Evolutionary conservation across 2,329 filamentous ascomycete genomes (phyloP).

Genomic region (Calonectria hongkongensis): DNA sequence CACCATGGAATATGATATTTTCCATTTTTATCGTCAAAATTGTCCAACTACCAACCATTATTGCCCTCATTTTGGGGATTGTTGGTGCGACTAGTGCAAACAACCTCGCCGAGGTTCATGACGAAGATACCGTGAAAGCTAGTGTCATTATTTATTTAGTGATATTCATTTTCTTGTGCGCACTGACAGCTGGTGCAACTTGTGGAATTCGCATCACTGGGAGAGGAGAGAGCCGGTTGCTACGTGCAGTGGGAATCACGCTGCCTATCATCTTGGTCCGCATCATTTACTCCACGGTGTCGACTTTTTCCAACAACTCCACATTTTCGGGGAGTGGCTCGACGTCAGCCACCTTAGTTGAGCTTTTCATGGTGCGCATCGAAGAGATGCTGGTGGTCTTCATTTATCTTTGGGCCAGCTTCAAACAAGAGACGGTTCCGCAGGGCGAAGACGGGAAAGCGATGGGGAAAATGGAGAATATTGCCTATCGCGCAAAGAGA

Average conservation of each 20-base stretch:
- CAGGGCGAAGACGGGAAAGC: not conserved
- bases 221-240: constrained; percentile 2
- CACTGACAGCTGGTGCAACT: constrained; percentile 8
- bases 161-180: constrained; percentile 2
- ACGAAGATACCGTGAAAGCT: constrained; percentile 17
- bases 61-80: constrained; percentile 34
- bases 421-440: constrained; percentile 13
- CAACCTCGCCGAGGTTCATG: not conserved
- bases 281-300: constrained; percentile 17
- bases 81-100: constrained; percentile 18
- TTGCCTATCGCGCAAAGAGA: constrained; percentile 11
- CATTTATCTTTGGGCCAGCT: constrained; percentile 26
- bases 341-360: not conserved
- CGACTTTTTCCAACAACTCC: not conserved
- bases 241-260: constrained; percentile 6
- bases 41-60: constrained; percentile 24
- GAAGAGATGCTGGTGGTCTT: constrained; percentile 23
- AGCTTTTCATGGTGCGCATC: constrained; percentile 30
- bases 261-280: constrained; percentile 27
- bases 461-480: not conserved
- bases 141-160: constrained; percentile 17
- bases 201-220: not conserved
- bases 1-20: constrained; percentile 23
- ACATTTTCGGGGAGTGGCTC: not conserved
- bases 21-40: not conserved